Percentiles rank a stretch among this genome's conserved stretches.
phyloP scores from a whole-genome alignment of 331 rosid species.

The Phaseolus coccineus region DNA sequence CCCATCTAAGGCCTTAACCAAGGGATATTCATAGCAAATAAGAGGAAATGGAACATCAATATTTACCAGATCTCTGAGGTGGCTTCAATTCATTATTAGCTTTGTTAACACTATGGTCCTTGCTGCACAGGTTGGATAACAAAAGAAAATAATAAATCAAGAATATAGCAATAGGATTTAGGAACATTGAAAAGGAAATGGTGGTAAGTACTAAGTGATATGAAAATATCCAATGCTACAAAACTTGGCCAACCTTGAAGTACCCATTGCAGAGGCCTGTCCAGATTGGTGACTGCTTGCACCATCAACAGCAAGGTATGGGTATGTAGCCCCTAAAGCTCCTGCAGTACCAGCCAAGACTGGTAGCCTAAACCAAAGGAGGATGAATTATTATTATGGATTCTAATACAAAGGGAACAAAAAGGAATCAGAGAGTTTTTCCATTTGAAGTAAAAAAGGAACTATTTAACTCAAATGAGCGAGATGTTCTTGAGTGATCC shows the following conservation, averaged over 20 bases:
- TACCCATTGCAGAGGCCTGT: constrained; percentile 7
- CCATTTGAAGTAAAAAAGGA: not conserved
- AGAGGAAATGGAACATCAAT: constrained; percentile 13
- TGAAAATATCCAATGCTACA: not conserved
- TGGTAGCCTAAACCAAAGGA: constrained; percentile 9
- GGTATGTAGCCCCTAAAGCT: constrained; percentile 12
- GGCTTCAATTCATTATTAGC: constrained; percentile 72
- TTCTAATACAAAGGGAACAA: not conserved
- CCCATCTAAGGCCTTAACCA: not conserved
- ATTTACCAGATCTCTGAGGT: constrained; percentile 74
- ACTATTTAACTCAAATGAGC: not conserved
- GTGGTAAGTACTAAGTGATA: not conserved
- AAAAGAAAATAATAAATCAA: not conserved
- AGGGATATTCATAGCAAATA: not conserved
- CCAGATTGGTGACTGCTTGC: constrained; percentile 5
- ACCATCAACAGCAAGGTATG: constrained; percentile 23
- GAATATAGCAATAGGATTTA: not conserved
- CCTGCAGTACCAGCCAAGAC: constrained; percentile 18
- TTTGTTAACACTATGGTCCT: constrained; percentile 64
- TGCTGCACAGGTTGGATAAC: constrained; percentile 58
- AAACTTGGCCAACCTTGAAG: not conserved
- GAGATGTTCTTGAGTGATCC: not conserved
- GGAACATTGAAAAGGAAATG: not conserved
- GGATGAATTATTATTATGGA: not conserved
- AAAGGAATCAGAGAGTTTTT: not conserved